phyloP scores from a whole-genome alignment of 2,329 filamentous ascomycete genomes.

The Pyrenophora tritici-repentis region DNA sequence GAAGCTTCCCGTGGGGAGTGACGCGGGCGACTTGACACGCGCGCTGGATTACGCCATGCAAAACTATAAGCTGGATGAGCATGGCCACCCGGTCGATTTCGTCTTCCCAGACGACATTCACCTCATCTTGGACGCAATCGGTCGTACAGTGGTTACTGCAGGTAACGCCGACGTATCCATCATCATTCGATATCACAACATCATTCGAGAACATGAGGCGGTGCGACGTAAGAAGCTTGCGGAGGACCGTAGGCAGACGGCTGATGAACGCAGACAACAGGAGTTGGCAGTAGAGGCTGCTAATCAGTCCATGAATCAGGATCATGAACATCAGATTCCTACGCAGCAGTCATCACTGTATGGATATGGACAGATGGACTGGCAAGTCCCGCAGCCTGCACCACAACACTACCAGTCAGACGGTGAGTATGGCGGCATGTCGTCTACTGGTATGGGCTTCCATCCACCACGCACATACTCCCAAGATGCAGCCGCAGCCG shows the following conservation, averaged over 20 bases:
- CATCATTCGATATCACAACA: constrained; percentile 1
- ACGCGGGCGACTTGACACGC: constrained; percentile 34
- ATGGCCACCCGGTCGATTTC: constrained; percentile 5
- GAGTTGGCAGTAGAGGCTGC: background rate
- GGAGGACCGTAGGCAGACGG: background rate
- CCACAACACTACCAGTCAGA: background rate
- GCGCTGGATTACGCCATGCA: constrained; percentile 25
- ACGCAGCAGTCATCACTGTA: no score
- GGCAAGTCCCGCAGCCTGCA: background rate
- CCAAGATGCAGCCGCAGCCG: constrained; percentile 1
- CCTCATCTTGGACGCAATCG: constrained; percentile 16
- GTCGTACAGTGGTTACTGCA: constrained; percentile 3
- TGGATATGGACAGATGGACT: background rate
- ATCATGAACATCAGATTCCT: background rate
- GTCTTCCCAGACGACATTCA: constrained; percentile 30
- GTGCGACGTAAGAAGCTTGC: background rate
- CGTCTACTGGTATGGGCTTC: background rate
- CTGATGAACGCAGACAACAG: background rate
- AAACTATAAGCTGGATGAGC: constrained; percentile 3
- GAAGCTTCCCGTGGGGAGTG: constrained; percentile 22
- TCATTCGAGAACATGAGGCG: background rate
- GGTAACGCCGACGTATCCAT: constrained; percentile 3
- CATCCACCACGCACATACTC: background rate
- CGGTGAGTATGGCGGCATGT: background rate
- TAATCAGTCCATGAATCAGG: background rate